Evolutionary conservation across 345 rosid genomes (phyloP), one percentile per base, ranked within the genome.

Genomic region (Syzygium grande): DNA sequence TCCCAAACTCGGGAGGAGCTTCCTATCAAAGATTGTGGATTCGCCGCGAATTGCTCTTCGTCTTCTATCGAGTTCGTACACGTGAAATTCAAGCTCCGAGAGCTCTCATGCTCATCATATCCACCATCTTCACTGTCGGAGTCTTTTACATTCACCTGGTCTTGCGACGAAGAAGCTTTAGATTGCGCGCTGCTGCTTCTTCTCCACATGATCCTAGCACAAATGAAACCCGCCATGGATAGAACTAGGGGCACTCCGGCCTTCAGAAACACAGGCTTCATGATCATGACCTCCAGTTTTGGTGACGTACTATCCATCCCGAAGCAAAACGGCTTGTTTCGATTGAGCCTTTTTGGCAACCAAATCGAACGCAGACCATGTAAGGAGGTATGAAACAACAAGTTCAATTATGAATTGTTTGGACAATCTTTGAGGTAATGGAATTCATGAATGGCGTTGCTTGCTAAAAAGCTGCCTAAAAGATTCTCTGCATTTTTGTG

Each of bases 181-280:
- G 80, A 73, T 2, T 34, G 80, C 61, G 13, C 9, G 15, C 38
- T n/a, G 23, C 68, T 58, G 30, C 86, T 87, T 89, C 90, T 92
- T 63, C 90, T 89, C 29, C 92, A 55, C 51, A 94, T 87, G 88
- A 93, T 90, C 89, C 86, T 93, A 2, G 95, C 94, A 86, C 63
- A 91, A 56, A 93, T 7, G 84, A 96, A 92, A 89, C 97, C 97
- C 73, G 95, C 92, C 87, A 94, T 88, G 46, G 98, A 94, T n/a
- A 97, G 1, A 43, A 88, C 95, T 73, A 97, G 77, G 80, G 96
- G 94, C 78, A 96, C 79, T 41, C 95, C 94, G 86, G 96, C 94
- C 90, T 92, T 95, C 34, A 97, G 91, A 49, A 95, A 85, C 88
- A 92, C 84, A 4, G 98, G 98, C 93, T 88, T 95, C 73, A 94